Evolutionary conservation across 257 asterid species (phyloP).

Genomic region (Lycium ferocissimum): DNA sequence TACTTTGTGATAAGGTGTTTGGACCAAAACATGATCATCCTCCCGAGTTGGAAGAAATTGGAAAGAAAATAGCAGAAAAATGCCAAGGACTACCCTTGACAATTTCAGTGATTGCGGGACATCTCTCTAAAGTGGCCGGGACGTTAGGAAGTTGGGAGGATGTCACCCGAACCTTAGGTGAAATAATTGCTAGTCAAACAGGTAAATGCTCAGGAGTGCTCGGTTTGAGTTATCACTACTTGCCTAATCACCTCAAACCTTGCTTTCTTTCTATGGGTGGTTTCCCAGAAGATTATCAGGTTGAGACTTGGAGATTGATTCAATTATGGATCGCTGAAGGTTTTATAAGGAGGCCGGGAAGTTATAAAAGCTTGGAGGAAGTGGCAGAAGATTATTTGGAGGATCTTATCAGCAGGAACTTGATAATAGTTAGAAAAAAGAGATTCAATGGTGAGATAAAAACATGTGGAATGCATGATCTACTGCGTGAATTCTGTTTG

Average conservation of each 20-base stretch:
- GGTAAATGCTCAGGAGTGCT: neutral
- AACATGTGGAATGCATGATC: neutral
- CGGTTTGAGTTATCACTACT: neutral
- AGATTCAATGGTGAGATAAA: neutral
- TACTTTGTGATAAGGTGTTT: neutral
- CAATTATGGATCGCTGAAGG: neutral
- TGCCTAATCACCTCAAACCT: neutral
- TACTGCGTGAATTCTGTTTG: neutral
- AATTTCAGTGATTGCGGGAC: neutral
- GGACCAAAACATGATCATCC: neutral
- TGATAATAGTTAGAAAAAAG: neutral
- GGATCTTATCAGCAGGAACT: neutral
- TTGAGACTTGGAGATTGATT: neutral
- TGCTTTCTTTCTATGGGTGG: neutral
- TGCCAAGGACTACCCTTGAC: neutral
- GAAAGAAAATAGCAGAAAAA: neutral
- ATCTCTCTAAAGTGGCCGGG: neutral
- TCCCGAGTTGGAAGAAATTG: neutral
- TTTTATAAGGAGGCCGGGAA: neutral
- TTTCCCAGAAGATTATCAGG: neutral
- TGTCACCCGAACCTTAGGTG: neutral
- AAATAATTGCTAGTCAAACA: neutral
- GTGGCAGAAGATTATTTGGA: neutral
- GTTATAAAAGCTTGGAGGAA: neutral
- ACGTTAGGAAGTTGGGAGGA: neutral